Percentiles rank a stretch among this genome's conserved stretches.
These are phyloP conservation scores for Neopestalotiopsis clavispora DNA, from an alignment of 2,329 filamentous ascomycete genomes.

Conservation along the genomic window DNA sequence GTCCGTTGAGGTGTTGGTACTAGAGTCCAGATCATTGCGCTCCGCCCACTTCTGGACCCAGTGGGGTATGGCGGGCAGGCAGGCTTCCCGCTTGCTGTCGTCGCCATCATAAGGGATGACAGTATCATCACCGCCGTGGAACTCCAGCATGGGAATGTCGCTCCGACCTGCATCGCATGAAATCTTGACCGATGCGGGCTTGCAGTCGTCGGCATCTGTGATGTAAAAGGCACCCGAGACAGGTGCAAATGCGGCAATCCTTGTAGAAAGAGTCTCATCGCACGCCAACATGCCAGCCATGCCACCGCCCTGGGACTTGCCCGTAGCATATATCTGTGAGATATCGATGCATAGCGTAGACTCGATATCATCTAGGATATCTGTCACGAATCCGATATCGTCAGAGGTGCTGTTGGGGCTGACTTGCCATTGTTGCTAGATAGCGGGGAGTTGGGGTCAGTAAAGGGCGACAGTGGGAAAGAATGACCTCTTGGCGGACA, in stretches of 20 bases:
- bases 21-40: constrained; percentile 25
- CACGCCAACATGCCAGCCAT: constrained; percentile 13
- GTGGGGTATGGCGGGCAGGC: constrained; percentile 44
- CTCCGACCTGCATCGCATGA: constrained; percentile 38
- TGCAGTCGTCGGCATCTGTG: constrained; percentile 24
- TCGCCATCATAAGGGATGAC: constrained; percentile 48
- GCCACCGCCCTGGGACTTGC: constrained; percentile 18
- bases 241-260: constrained; percentile 14
- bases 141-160: constrained; percentile 48
- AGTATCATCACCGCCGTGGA: constrained; percentile 49
- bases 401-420: not conserved
- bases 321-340: constrained; percentile 14
- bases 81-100: constrained; percentile 39
- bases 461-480: too few species aligned
- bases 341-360: constrained; percentile 22
- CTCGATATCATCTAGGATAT: constrained; percentile 25
- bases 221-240: constrained; percentile 16
- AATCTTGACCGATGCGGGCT: constrained; percentile 35
- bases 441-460: not conserved
- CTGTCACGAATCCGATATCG: constrained; percentile 11
- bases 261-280: constrained; percentile 2
- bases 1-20: not conserved
- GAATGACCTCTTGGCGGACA: not conserved
- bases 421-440: constrained; percentile 2
- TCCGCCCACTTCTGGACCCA: constrained; percentile 40